Evolutionary conservation across 805 yeast genomes (phyloP), one percentile per base, ranked within the genome.

Genomic region (Metschnikowia cubensis): DNA sequence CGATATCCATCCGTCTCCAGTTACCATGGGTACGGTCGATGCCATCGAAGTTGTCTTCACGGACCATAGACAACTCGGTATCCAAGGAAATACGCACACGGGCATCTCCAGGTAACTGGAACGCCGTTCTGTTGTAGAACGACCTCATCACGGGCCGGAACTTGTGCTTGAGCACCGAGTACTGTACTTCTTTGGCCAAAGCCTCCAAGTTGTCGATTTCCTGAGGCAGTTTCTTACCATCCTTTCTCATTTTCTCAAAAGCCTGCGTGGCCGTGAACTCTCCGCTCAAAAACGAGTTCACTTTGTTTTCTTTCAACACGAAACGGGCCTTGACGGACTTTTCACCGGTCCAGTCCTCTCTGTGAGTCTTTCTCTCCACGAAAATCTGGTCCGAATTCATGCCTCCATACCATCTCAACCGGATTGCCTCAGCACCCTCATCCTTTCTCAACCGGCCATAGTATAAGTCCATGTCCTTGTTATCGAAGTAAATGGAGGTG

Each of bases 331-430:
- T 94, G 57, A 94, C 99, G n/a, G 97, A 89, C 71, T 92, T 92
- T 69, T 94, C 99, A 60, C 99, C 99, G 2, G 99, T 94, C 99
- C 99, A 92, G 74, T 94, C 99, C 70, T 94, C 99, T 69, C 99
- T 82, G 66, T 94, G 99, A 5, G 99, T 94, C 69, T 94, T 94
- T 69, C 99, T 82, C 72, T 94, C 99, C 43, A 92, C 96, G 56
- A 94, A 94, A 49, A 92, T 88, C 38, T 87, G 88, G 59, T 92
- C 97, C 1, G 91, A 79, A 48, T 80, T 77, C 99, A 94, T 94
- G 49, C 97, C 97, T 65, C 99, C 99, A 67, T 94, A 94, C 99
- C 99, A 94, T 75, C 99, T 85, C 65, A 94, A 77, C 72, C 99
- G 85, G 57, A 92, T 90, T 20, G 98, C 98, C 71, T 94, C 99